Evolutionary conservation across 2,329 filamentous ascomycete species (phyloP).

Genomic region (Fusarium pseudograminearum): DNA sequence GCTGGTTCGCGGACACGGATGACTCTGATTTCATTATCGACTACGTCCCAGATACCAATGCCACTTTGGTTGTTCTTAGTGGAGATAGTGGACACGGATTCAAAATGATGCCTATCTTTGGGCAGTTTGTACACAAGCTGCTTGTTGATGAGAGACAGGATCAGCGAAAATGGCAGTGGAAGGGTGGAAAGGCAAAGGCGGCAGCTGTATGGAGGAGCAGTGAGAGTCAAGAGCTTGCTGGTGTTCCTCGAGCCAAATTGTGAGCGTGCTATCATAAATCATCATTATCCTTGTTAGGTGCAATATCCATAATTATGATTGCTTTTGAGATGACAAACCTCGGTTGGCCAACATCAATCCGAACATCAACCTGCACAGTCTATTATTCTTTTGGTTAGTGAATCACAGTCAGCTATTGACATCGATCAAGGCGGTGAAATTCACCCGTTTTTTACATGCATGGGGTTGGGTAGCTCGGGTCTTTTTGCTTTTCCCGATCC

Average conservation of each 20-base stretch:
- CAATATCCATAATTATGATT: no score
- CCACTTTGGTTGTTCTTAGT: slow-evolving; percentile 14
- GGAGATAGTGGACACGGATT: slow-evolving; percentile 32
- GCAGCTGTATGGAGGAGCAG: slow-evolving; percentile 33
- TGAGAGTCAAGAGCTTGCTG: slow-evolving; percentile 31
- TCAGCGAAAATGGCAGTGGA: slow-evolving; percentile 34
- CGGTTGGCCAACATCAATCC: accelerated
- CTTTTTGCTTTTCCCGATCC: background rate
- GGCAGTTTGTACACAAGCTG: slow-evolving; percentile 23
- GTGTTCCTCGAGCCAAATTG: slow-evolving; percentile 26
- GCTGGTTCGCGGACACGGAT: slow-evolving; percentile 35
- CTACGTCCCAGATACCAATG: slow-evolving; percentile 27
- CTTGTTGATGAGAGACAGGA: slow-evolving; percentile 16
- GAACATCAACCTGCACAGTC: background rate
- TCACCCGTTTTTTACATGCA: background rate
- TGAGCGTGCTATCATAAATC: background rate
- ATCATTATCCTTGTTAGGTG: background rate
- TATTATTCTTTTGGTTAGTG: background rate
- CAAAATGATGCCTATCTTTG: slow-evolving; percentile 35
- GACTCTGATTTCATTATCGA: slow-evolving; percentile 37
- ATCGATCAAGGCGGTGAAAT: background rate
- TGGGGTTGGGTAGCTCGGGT: slow-evolving; percentile 6
- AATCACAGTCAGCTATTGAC: background rate
- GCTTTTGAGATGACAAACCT: background rate
- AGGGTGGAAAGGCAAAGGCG: slow-evolving; percentile 23